Percentiles rank a stretch among this genome's conserved stretches.
Conservation (phyloP, 305 asterid species). For the Ajuga reptans region DNA sequence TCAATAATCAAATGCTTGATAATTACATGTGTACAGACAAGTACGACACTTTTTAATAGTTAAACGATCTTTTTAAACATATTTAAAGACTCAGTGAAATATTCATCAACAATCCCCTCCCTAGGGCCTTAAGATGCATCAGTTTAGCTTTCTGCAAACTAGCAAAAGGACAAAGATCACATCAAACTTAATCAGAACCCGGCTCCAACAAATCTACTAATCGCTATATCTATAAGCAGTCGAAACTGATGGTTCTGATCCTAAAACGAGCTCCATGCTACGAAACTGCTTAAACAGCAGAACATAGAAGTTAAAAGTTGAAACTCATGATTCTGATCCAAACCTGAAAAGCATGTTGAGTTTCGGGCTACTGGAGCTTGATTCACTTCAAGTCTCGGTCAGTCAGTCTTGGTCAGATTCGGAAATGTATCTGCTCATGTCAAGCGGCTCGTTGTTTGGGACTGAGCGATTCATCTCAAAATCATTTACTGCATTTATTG, state of each 20-base stretch:
- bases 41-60: no score
- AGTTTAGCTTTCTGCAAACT: no score
- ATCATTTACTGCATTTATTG: conserved; percentile 53
- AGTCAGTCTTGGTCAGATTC: conserved; percentile 53
- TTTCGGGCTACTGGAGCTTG: not conserved
- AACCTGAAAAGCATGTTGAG: not conserved
- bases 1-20: no score
- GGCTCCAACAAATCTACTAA: no score
- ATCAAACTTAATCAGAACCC: no score
- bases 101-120: no score
- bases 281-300: not conserved
- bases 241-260: not conserved
- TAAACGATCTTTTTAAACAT: no score
- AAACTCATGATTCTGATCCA: conserved; percentile 7
- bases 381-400: conserved; percentile 15
- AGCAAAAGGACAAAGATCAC: no score
- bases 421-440: conserved; percentile 62
- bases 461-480: conserved; percentile 31
- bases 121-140: no score
- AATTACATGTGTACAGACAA: no score
- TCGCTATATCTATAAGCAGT: no score
- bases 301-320: not conserved
- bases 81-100: no score
- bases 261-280: not conserved
- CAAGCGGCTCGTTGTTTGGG: conserved; percentile 56